phyloP scores from a whole-genome alignment of 1,284 basidiomycete genomes.

The Vanrija pseudolonga region DNA sequence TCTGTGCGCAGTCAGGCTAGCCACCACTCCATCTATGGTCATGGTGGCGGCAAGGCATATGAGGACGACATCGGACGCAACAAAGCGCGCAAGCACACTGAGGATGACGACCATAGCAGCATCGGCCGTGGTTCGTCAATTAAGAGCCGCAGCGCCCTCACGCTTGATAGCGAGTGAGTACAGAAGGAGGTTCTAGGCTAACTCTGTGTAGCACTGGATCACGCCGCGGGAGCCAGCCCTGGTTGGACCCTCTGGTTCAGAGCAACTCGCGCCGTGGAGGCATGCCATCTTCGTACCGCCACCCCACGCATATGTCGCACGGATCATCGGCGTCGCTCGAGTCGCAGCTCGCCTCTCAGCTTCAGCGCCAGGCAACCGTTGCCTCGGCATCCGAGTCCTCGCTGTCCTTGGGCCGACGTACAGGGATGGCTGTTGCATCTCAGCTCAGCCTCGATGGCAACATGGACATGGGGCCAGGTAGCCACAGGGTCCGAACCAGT shows the following conservation, averaged over 20 bases:
- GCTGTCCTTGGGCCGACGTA: constrained; percentile 10
- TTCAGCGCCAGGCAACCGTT: constrained; percentile 67
- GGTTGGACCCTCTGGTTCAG: constrained; percentile 12
- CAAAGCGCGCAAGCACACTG: constrained; percentile 75
- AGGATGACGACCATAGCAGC: constrained; percentile 83
- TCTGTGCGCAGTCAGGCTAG: constrained; percentile 5
- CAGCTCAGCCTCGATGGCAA: constrained; percentile 7
- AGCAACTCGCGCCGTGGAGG: constrained; percentile 53
- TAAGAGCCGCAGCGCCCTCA: constrained; percentile 38
- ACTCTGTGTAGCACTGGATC: constrained; percentile 56
- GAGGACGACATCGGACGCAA: constrained; percentile 49
- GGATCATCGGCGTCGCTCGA: constrained; percentile 74
- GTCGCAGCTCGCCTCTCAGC: constrained; percentile 72
- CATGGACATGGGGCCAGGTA: constrained; percentile 31
- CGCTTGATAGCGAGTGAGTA: constrained; percentile 48
- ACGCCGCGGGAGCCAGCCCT: constrained; percentile 48
- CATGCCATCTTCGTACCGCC: constrained; percentile 66
- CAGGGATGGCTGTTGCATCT: neutral
- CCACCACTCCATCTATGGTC: neutral
- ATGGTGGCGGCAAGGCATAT: neutral
- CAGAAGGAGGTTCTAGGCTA: neutral
- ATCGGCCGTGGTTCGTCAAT: constrained; percentile 68
- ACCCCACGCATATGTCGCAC: constrained; percentile 59
- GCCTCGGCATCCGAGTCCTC: constrained; percentile 31
- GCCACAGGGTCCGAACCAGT: constrained; percentile 5